phyloP scores from a whole-genome alignment of 768 basidiomycete species.

The Daedaleopsis sinensis region DNA sequence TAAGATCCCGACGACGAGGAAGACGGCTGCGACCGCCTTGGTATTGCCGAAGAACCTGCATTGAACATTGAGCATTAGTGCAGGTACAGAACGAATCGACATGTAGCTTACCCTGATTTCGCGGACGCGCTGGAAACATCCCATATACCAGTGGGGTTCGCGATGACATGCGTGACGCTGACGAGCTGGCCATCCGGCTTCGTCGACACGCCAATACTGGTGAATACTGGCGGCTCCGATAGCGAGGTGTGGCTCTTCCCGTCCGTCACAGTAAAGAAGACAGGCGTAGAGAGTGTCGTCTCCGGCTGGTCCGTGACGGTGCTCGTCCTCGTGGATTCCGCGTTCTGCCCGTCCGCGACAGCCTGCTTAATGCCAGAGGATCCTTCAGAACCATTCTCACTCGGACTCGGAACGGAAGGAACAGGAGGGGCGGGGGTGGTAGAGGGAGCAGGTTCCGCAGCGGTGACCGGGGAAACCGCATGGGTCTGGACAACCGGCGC shows the following conservation, averaged over 20 bases:
- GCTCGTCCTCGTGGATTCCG: slow-evolving; percentile 36
- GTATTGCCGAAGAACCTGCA: slow-evolving; percentile 65
- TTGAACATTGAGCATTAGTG: not conserved
- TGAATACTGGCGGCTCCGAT: slow-evolving; percentile 49
- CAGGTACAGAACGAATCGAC: not conserved
- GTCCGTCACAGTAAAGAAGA: slow-evolving; percentile 44
- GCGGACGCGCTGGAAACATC: slow-evolving; percentile 23
- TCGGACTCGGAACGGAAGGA: slow-evolving; percentile 3
- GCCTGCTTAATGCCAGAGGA: slow-evolving; percentile 16
- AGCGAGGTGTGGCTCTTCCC: slow-evolving; percentile 41
- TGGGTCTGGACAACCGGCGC: slow-evolving; percentile 7
- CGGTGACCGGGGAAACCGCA: slow-evolving; percentile 1
- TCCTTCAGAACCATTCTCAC: slow-evolving; percentile 10
- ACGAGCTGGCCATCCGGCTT: slow-evolving; percentile 46
- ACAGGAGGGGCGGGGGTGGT: not conserved
- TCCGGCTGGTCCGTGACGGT: slow-evolving; percentile 44
- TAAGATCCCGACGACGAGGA: slow-evolving; percentile 65
- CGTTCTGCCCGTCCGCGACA: slow-evolving; percentile 16
- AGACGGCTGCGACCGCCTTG: slow-evolving; percentile 74
- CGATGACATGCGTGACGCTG: slow-evolving; percentile 55
- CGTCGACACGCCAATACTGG: slow-evolving; percentile 49
- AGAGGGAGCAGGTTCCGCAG: slow-evolving; percentile 5
- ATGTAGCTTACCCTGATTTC: slow-evolving; percentile 24
- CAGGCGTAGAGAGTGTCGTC: slow-evolving; percentile 48
- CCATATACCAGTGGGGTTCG: slow-evolving; percentile 47